Base-by-base conservation (phyloP, 2,329 filamentous ascomycete species). In the Cryoendolithus antarcticus region DNA sequence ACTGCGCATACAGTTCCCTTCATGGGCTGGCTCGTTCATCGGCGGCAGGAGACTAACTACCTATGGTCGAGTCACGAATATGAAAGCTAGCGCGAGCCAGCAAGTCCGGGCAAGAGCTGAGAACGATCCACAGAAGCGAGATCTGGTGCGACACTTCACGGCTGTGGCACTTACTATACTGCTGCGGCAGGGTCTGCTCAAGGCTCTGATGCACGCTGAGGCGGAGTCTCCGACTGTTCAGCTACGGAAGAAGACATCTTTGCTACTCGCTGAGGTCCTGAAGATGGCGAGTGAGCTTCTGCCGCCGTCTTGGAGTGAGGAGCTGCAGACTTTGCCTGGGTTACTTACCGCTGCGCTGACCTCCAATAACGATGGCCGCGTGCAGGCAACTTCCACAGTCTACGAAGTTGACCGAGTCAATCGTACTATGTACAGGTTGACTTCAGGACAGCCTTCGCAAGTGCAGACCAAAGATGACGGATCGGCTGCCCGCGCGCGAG, bases 351-450 rank as follows among this genome's bases (percentile, higher is more conserved):
- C 80, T 0, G 86, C 88, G 4, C 72, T 83, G 2, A 72, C 77
- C 28, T 85, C 88, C 50, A 68, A 75, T 13, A 70, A 77, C 12
- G 76, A 88, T 24, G 72, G 77, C 15, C 79, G 85, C 39, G 88
- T 88, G 49, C 70, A 82, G 41, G 86, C 89, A 5, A 88, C 86
- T 6, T 80, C 86, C 6, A 93, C 93, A 11, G 85, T 98, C 9
- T 98, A 96, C 54, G 91, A 96, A 57, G 93, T 98, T 39, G 94
- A 94, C 63, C 95, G 89, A 56, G 86, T 98, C 48, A 98, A 89
- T 59, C 77, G 86, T 46, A 96, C 88, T 0, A 65, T 98, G 9
- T 93, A 93, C 56, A 75, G 86, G 41, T 93, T 85, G 35, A 74
- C 76, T 4, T 64, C 66, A n/a, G 56, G 39, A 6, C 57, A 12